Base-by-base conservation (phyloP, 257 asterid species). In the Echites panduratus region DNA sequence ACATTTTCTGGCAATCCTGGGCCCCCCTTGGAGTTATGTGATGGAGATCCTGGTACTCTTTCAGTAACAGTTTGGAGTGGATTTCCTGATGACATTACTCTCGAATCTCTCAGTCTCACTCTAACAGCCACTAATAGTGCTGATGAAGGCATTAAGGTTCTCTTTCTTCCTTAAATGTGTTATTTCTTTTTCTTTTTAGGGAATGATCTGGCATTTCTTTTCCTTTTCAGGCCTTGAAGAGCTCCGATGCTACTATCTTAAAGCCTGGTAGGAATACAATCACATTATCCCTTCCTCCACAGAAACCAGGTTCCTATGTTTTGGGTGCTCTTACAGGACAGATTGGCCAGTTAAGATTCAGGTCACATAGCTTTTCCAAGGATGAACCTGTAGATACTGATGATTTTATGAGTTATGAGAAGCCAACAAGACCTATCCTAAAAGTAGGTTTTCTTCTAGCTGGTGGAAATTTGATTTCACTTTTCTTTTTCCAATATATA, bases 71-170 rank as follows among this genome's bases (percentile, higher is more conserved):
- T 95, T 65, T 89, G 97, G 96, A 95, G 98, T 85, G 99, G 96
- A 71, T 95, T 95, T 83, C 99, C 99, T 62, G 96, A 95, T 80
- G 96, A 95, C 78, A 92, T 95, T 78, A 86, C 96, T 74, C 97
- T 95, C 76, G 99, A 95, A 75, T 89, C 97, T 62, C 93, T 95
- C 74, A 92, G 89, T 85, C 92, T 95, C 71, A 88, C 93, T 71
- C 87, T 95, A 74, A 86, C 92, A 54, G 96, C 98, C 54, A 95
- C 95, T 24, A 85, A 86, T 76, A 92, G 76, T 80, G 87, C 92
- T 14, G 99, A 95, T 85, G 99, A 95, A 86, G 97, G 97, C 81
- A 91, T 89, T 61, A 92, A 95, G 98, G 99, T 95, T 75, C 73
- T 84, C 74, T 68, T 77, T 77, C 70, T 61, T 66, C 49, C 26